A percentile compares a stretch with the other conserved stretches of the same genome.
Conservation (phyloP, 2,329 filamentous ascomycete genomes). For the Epichloe glyceriae region DNA sequence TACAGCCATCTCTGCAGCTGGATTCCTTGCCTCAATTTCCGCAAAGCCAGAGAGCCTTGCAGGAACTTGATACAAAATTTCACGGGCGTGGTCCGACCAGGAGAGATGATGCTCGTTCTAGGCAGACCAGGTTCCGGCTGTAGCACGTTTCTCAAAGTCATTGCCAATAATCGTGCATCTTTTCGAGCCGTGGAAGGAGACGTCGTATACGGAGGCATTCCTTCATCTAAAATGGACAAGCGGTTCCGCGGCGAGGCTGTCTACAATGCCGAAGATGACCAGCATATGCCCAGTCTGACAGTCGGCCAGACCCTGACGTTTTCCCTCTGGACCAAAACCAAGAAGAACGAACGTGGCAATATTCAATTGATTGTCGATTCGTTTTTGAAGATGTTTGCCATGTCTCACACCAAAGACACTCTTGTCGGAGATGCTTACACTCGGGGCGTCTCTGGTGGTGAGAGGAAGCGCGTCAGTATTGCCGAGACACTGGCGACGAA, state of each 20-base stretch:
- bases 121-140: conserved; percentile 64
- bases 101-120: conserved; percentile 32
- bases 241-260: conserved; percentile 63
- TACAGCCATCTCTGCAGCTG: conserved; percentile 44
- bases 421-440: conserved; percentile 60
- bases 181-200: conserved; percentile 52
- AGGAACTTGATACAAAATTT: conserved; percentile 14
- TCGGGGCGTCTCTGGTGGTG: conserved; percentile 66
- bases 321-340: conserved; percentile 62
- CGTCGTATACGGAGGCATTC: conserved; percentile 50
- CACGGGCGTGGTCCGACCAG: conserved; percentile 21
- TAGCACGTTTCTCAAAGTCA: conserved; percentile 63
- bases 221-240: conserved; percentile 53
- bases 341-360: conserved; percentile 47
- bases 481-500: conserved; percentile 65
- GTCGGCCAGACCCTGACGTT: conserved; percentile 71
- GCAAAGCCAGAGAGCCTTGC: neutral
- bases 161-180: conserved; percentile 48
- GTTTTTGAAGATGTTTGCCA: conserved; percentile 66
- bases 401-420: conserved; percentile 61
- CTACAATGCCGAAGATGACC: conserved; percentile 67
- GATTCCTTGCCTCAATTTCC: conserved; percentile 16
- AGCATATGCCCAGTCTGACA: conserved; percentile 60
- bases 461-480: conserved; percentile 69
- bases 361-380: conserved; percentile 54